Evolutionary conservation across 805 yeast species (phyloP), one percentile per base, ranked within the genome.

Genomic region (Lipomyces yamanashiensis): DNA sequence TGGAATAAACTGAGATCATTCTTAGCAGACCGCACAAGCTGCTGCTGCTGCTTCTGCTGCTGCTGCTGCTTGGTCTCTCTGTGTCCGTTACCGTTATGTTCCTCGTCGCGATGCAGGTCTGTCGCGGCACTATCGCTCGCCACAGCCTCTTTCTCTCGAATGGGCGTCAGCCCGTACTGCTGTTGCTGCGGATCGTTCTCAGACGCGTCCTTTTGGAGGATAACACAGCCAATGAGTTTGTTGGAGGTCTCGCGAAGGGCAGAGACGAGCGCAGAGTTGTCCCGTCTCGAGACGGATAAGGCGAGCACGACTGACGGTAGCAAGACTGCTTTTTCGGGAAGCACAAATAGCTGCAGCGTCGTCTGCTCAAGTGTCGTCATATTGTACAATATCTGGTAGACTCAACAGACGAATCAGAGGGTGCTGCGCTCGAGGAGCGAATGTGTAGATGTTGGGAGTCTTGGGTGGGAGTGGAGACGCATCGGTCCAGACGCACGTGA

Each of bases 251-350:
- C 10, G 39, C 36, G 37, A 12, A 56, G 48, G n/a, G 37, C 45
- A 7, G 52, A 21, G 23, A 59, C 48, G 34, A 64, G 52, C 15
- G 58, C 58, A 19, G 61, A 55, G 52, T 64, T 61, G 33, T 64
- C 67, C 12, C 50, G 60, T 4, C 62, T 45, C 19, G 63, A 19
- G 17, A 64, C 52, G 39, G 28, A 37, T 15, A 60, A 51, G 7
- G 64, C 50, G 34, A 64, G 50, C 40, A 61, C 50, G 19, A 64
- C 63, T 33, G 60, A 58, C 8, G 67, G 67, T 15, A 61, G 37
- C 21, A 64, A 50, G 37, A 58, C 67, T 17, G 67, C 51, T 23
- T 59, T 40, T 19, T 34, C 54, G 49, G 67, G 67, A 9, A 61
- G 60, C 33, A 61, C 19, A 48, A 61, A 61, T 9, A 64, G 63